A percentile compares a stretch with the other conserved stretches of the same genome.
Conservation (phyloP, 2,329 filamentous ascomycete species). For the Metarhizium anisopliae region DNA sequence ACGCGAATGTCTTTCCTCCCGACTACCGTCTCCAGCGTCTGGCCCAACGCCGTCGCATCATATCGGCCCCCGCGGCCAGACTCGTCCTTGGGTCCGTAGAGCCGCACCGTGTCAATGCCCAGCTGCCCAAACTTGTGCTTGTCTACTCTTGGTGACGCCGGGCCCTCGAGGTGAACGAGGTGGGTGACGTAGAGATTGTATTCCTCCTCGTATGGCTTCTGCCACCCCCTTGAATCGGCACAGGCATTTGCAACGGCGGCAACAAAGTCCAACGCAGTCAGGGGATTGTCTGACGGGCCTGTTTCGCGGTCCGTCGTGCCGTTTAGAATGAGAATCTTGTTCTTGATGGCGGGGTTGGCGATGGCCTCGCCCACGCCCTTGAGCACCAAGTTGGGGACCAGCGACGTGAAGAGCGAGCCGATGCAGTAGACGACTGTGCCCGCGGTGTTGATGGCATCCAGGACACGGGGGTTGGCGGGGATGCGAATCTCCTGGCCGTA, state of each 20-base stretch:
- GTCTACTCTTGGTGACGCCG: constrained; percentile 62
- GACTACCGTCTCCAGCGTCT: constrained; percentile 69
- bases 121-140: constrained; percentile 50
- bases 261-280: constrained; percentile 73
- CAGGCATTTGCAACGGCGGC: constrained; percentile 69
- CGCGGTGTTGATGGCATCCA: constrained; percentile 56
- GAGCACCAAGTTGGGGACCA: constrained; percentile 75
- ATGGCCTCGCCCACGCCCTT: constrained; percentile 59
- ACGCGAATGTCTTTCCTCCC: constrained; percentile 39
- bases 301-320: constrained; percentile 81
- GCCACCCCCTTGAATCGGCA: constrained; percentile 51
- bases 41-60: constrained; percentile 64
- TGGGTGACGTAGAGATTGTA: constrained; percentile 72
- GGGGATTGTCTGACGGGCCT: constrained; percentile 55
- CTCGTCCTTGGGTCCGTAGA: constrained; percentile 59
- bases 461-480: constrained; percentile 69
- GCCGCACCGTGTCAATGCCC: constrained; percentile 67
- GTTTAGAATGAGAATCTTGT: constrained; percentile 81
- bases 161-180: constrained; percentile 68
- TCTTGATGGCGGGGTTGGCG: constrained; percentile 33
- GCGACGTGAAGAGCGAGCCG: constrained; percentile 84
- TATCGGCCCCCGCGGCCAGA: constrained; percentile 47
- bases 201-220: constrained; percentile 29
- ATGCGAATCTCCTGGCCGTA: constrained; percentile 95
- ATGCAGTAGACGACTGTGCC: constrained; percentile 81